Evolutionary conservation across 805 yeast genomes (phyloP), one percentile per base, ranked within the genome.

Genomic region (Starmera caribaea): DNA sequence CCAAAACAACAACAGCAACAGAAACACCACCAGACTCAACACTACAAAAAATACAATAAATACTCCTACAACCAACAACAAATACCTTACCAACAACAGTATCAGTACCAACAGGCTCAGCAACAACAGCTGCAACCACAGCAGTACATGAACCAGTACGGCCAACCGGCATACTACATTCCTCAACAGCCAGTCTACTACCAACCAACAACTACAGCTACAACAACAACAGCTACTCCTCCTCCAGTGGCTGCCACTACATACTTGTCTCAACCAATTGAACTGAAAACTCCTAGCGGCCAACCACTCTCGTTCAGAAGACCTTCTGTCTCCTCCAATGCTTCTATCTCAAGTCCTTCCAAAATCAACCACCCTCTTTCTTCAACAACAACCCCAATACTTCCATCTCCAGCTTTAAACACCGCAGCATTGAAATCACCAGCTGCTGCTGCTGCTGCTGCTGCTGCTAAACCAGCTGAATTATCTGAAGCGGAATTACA

Each of bases 251-350:
- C 32, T 14, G 32, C 16, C 10, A 16, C 13, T 16, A 4, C 24
- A 8, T 31, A 16, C 16, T 10, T n/a, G 16, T 37, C 38, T 40
- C n/a, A 46, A 45, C 27, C 45, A 40, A 7, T 37, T 53, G 30
- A 46, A 48, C 55, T 56, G 38, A 51, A 50, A 38, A 16, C 50
- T 4, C 7, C 41, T 3, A 26, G 28, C 30, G 45, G 48, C n/a
- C 13, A 30, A 14, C 32, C 26, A 21, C 6, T 21, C 7, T 37
- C 51, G 17, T 40, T 46, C 32, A 42, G 36, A 34, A 45, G 41
- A 37, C 21, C 26, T 15, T 36, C 48, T 16, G 38, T 46, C 13
- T 15, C 48, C 48, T 27, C 26, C 26, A 21, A 5, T 21, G n/a
- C 26, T 7, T 21, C 26, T n/a, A 21, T 21, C 8, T 21, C 26